A percentile compares a stretch with the other conserved stretches of the same genome.
Conservation (phyloP, 495 filamentous ascomycete species). For the Geoglossum glabrum region DNA sequence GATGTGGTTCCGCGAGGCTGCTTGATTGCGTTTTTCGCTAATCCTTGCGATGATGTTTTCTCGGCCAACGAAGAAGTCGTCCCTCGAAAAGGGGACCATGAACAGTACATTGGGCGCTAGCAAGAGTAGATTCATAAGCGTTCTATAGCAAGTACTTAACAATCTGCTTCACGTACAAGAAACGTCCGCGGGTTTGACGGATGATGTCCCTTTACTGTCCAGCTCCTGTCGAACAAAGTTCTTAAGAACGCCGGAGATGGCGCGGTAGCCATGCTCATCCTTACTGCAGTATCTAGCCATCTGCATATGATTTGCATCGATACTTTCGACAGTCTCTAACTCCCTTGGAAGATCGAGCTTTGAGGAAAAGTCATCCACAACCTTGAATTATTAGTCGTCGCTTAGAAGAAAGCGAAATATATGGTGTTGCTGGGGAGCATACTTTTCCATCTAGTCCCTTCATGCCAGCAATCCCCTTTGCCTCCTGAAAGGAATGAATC, state of each 20-base stretch:
- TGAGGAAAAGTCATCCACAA: conserved; percentile 2
- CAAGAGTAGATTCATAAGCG: neutral
- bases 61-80: conserved; percentile 25
- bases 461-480: conserved; percentile 18
- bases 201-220: neutral
- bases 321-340: neutral
- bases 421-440: neutral
- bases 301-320: conserved; percentile 4
- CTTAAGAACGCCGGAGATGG: conserved; percentile 1
- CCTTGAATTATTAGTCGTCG: conserved; percentile 1
- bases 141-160: neutral
- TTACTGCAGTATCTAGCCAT: neutral
- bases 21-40: conserved; percentile 8
- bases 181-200: neutral
- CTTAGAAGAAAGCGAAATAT: neutral
- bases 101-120: neutral
- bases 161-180: neutral
- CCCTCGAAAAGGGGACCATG: conserved; percentile 17
- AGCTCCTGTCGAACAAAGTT: neutral
- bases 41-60: conserved; percentile 18
- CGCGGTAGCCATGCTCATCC: neutral
- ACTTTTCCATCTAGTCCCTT: conserved; percentile 20
- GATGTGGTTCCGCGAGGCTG: neutral
- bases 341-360: conserved; percentile 1
- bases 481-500: conserved; percentile 26